Evolutionary conservation across 2,329 filamentous ascomycete species (phyloP), one percentile per base, ranked within the genome.

Genomic region (Bisporella sp.): DNA sequence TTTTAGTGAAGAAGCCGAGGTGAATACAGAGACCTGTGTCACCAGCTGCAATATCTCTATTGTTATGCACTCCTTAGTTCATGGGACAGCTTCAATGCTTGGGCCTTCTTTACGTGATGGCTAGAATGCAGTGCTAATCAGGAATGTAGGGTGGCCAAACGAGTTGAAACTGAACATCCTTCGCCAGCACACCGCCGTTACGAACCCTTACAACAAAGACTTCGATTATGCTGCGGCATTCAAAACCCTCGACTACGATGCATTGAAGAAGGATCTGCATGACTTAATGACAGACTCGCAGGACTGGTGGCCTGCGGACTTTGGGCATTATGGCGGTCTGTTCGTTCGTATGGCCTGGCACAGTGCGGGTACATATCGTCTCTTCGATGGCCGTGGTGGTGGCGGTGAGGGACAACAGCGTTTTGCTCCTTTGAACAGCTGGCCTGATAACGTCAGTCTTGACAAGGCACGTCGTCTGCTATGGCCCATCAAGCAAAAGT

Each of bases 261-360:
- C 70, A 30, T 68, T 90, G 59, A 90, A 90, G 80, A 83, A 86
- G 69, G 87, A 91, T 64, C 69, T 91, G 5, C 61, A 72, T n/a
- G 73, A 71, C 13, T 65, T 90, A 62, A 85, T 89, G 82, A 90
- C 86, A 47, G 81, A 88, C 65, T 89, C 85, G 2, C 82, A 90
- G 70, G 82, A 87, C 40, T 89, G 79, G 80, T 91, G 87, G 87
- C 87, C 87, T 1, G 87, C 87, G 32, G 87, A 91, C 65, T 88
- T 86, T 62, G 86, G 86, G 50, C 84, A 89, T 74, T 91, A 90
- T 60, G 86, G 86, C 57, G 85, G 86, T 67, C 76, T 90, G 31
- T 89, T 91, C 68, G 76, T 91, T 64, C 84, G 87, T 51, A 83
- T 90, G 83, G 82, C 85, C 53, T 91, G 87, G 87, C 87, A 90